Conservation (phyloP, 2,329 filamentous ascomycete species). For the Fusarium sp. region DNA sequence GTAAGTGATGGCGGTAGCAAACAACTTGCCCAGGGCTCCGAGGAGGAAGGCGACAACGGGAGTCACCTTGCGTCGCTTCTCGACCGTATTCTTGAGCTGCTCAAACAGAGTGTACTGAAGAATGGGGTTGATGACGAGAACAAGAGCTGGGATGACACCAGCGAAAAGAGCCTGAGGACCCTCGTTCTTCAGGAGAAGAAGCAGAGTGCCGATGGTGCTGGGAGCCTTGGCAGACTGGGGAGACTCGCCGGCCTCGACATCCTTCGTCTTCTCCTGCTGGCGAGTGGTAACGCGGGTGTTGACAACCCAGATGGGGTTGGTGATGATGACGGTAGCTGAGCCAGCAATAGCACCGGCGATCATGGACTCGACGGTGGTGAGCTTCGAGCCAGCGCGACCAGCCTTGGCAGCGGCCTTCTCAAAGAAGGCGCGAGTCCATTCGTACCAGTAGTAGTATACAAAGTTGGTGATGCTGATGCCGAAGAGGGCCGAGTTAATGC, state of each 20-base stretch:
- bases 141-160: constrained; percentile 90
- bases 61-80: constrained; percentile 80
- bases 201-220: constrained; percentile 83
- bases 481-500: constrained; percentile 93
- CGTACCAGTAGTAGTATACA: constrained; percentile 99
- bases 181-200: constrained; percentile 85
- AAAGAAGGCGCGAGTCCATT: constrained; percentile 93
- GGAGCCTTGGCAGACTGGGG: constrained; percentile 64
- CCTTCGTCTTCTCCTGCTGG: constrained; percentile 67
- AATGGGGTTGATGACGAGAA: constrained; percentile 98
- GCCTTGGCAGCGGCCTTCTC: constrained; percentile 80
- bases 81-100: constrained; percentile 92
- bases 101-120: constrained; percentile 99
- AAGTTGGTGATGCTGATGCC: constrained; percentile 99
- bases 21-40: constrained; percentile 92
- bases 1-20: constrained; percentile 94
- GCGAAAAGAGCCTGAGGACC: constrained; percentile 88
- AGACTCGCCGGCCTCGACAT: constrained; percentile 56
- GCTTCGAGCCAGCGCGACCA: constrained; percentile 80
- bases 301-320: constrained; percentile 99
- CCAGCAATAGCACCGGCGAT: constrained; percentile 94
- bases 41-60: constrained; percentile 90
- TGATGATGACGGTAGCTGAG: constrained; percentile 92
- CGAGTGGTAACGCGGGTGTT: constrained; percentile 98
- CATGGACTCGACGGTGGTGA: constrained; percentile 94